Base-by-base conservation (phyloP, 345 rosid genomes). In the Camelina sativa region DNA sequence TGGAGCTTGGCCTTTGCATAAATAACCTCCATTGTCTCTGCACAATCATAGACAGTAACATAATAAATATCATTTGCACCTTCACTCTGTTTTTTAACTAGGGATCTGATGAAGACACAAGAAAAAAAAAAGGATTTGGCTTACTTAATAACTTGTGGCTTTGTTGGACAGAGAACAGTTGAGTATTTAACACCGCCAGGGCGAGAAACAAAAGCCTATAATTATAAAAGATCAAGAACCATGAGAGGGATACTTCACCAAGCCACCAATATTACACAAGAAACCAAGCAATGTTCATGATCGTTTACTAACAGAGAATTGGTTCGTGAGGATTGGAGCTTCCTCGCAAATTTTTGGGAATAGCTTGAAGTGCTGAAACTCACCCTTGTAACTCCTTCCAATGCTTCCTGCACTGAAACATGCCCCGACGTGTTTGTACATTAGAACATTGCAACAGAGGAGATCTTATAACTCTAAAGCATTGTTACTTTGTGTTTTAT, bases 121-220 rank as follows among this genome's bases (percentile, higher is more conserved):
- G 30, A 37, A 37, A 30, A 43, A 30, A 43, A 53, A 23, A 37
- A 32, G 10, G 30, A 43, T 16, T 46, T 44, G 52, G 73, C 87
- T 84, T 84, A 95, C 99, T 84, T 82, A 35, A 71, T 76, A 69
- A 52, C 65, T 44, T 85, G 89, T 48, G 83, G 84, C 66, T 66
- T 82, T 71, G 75, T 78, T 25, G 91, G 84, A 71, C 96, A 90
- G 41, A 95, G 77, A 32, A 95, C 99, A n/a, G 86, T 87, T 11
- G 98, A 89, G 80, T 86, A 83, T 74, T 86, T 89, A 70, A 86
- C 54, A 28, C 88, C 88, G 19, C 80, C 81, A 17, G 92, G 82
- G 43, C 99, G 93, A 28, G 97, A 85, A 82, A 90, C 87, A 72
- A 92, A 90, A 48, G 80, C 91, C 99, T 95, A 68, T 46, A 23